These are phyloP conservation scores for Prunus padus DNA, from an alignment of 306 rosid genomes.

Conservation along the genomic window DNA sequence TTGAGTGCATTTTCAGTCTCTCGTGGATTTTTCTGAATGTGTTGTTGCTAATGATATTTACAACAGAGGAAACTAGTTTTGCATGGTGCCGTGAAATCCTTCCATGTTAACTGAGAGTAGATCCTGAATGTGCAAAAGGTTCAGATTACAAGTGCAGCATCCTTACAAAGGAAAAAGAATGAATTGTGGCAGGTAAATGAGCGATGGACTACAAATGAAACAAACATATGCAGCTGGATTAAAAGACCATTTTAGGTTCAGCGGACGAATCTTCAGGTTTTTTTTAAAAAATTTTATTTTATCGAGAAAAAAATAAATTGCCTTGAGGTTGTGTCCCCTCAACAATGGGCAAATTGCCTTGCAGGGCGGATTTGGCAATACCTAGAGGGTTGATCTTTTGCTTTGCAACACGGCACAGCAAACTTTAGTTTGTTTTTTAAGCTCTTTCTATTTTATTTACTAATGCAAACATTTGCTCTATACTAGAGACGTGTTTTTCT, in stretches of 20 bases:
- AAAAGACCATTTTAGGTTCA: neutral
- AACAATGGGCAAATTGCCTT: neutral
- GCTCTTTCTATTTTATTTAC: no score
- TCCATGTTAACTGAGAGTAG: neutral
- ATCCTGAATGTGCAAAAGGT: neutral
- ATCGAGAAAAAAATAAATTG: no score
- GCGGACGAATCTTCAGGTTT: no score
- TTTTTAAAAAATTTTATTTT: no score
- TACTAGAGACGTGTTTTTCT: neutral
- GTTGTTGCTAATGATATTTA: neutral
- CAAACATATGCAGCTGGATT: neutral
- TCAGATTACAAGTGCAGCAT: no score
- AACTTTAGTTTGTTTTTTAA: neutral
- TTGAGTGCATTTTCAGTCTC: neutral
- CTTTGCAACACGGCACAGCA: neutral
- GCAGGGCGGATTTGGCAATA: slow-evolving; percentile 3
- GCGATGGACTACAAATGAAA: neutral
- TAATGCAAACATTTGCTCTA: neutral
- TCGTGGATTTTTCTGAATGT: slow-evolving; percentile 6
- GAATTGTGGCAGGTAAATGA: no score
- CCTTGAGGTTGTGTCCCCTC: neutral
- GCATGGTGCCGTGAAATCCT: neutral
- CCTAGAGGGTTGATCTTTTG: neutral
- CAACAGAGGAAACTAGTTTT: neutral
- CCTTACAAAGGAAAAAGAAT: no score